These are phyloP conservation scores for Dactylonectria estremocensis DNA, from an alignment of 2,329 filamentous ascomycete genomes.

Conservation along the genomic window DNA sequence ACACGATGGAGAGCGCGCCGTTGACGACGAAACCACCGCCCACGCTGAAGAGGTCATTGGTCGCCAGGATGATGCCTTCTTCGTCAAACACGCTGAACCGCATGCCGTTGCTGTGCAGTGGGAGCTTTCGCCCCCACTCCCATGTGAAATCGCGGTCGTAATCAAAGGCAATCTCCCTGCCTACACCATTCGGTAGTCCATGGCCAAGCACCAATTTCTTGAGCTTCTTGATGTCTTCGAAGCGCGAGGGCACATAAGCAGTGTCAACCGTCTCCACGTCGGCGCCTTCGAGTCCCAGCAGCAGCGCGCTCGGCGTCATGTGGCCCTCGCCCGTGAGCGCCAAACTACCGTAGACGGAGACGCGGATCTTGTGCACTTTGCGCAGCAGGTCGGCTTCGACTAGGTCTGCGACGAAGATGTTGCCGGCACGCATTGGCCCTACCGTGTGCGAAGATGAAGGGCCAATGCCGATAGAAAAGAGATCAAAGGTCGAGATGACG, in stretches of 20 bases:
- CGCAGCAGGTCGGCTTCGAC: constrained; percentile 61
- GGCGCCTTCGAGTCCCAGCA: constrained; percentile 65
- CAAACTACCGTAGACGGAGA: constrained; percentile 65
- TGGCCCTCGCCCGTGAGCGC: constrained; percentile 67
- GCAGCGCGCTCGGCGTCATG: constrained; percentile 66
- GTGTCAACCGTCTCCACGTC: constrained; percentile 67
- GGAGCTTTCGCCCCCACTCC: constrained; percentile 68
- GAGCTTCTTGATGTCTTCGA: constrained; percentile 61
- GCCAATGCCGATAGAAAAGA: constrained; percentile 67
- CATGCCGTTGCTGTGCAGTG: constrained; percentile 68
- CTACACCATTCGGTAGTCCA: constrained; percentile 56
- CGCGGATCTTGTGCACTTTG: constrained; percentile 63
- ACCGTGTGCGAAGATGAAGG: constrained; percentile 68
- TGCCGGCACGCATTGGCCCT: constrained; percentile 67
- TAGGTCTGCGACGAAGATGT: constrained; percentile 66
- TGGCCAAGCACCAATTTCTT: constrained; percentile 62
- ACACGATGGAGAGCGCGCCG: constrained; percentile 61
- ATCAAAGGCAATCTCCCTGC: constrained; percentile 64
- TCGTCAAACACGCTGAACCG: constrained; percentile 65
- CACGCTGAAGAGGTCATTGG: constrained; percentile 67
- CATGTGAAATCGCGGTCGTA: constrained; percentile 65
- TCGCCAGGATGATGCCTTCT: constrained; percentile 62
- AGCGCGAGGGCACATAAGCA: constrained; percentile 62
- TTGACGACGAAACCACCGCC: constrained; percentile 69
- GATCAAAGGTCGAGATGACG: constrained; percentile 67